Evolutionary conservation across 257 asterid species (phyloP).

Genomic region (Cruciata laevipes): DNA sequence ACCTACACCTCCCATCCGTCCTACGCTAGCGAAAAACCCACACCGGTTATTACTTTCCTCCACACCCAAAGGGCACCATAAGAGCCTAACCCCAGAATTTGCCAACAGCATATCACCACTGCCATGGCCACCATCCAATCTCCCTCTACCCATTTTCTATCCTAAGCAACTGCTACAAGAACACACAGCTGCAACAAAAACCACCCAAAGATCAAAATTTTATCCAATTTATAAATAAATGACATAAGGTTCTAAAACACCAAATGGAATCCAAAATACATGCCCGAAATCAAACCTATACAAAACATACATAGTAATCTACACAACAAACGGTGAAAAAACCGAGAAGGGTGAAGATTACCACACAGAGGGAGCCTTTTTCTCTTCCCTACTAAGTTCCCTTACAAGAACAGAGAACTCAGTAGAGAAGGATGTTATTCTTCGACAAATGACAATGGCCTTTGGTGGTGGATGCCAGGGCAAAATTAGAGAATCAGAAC

Average conservation of each 20-base stretch:
- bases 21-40: slow-evolving; percentile 45
- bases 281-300: slow-evolving; percentile 3
- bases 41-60: slow-evolving; percentile 23
- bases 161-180: neutral
- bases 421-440: slow-evolving; percentile 14
- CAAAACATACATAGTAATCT: neutral
- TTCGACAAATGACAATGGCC: slow-evolving; percentile 4
- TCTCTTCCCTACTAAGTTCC: slow-evolving; percentile 16
- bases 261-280: neutral
- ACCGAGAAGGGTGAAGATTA: slow-evolving; percentile 22
- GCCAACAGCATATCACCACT: slow-evolving; percentile 17
- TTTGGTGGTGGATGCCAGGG: neutral
- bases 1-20: slow-evolving; percentile 31
- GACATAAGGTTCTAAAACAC: too few species aligned
- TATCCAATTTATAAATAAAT: slow-evolving; percentile 6
- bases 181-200: slow-evolving; percentile 8
- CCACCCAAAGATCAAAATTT: slow-evolving; percentile 3
- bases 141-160: slow-evolving; percentile 26
- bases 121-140: slow-evolving; percentile 16
- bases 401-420: slow-evolving; percentile 5
- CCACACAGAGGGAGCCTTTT: slow-evolving; percentile 2
- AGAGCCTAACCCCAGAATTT: slow-evolving; percentile 30
- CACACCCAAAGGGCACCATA: slow-evolving; percentile 36
- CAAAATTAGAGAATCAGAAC: neutral
- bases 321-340: slow-evolving; percentile 6